Evolutionary conservation across 2,329 filamentous ascomycete species (phyloP).

Genomic region (Exophiala dermatitidis): DNA sequence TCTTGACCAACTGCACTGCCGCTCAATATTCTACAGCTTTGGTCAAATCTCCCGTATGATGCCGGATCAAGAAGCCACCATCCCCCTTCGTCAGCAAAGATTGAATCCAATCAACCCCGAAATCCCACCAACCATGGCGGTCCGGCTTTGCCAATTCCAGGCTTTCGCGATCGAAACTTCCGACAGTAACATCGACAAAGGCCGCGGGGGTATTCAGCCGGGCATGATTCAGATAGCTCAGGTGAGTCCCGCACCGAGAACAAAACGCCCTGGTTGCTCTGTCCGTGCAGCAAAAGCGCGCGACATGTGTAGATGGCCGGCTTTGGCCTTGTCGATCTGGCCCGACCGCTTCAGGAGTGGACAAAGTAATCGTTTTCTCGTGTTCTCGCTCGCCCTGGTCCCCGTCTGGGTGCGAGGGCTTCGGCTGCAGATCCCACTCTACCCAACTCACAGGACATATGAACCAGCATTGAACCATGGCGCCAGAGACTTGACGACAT

Average conservation of each 20-base stretch:
- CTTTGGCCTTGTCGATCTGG: slow-evolving; percentile 8
- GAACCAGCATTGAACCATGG: slow-evolving; percentile 28
- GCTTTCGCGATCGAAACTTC: slow-evolving; percentile 26
- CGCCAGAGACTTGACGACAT: slow-evolving; percentile 26
- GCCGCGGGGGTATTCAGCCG: slow-evolving; percentile 12
- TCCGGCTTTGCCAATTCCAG: slow-evolving; percentile 23
- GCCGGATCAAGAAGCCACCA: slow-evolving; percentile 17
- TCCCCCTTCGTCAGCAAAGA: slow-evolving; percentile 18
- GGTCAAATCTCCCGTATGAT: slow-evolving; percentile 9
- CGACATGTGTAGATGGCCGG: slow-evolving; percentile 15
- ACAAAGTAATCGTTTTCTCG: slow-evolving; percentile 5
- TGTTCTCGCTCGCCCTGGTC: background rate
- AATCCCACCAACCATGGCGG: slow-evolving; percentile 24
- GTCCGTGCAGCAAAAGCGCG: slow-evolving; percentile 20
- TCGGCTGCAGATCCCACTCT: slow-evolving; percentile 23
- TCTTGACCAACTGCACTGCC: too few species aligned
- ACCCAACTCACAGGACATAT: slow-evolving; percentile 29
- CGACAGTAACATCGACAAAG: slow-evolving; percentile 26
- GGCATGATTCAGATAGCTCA: slow-evolving; percentile 20
- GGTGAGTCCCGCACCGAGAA: slow-evolving; percentile 28
- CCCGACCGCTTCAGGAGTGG: slow-evolving; percentile 10
- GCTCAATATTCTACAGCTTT: slow-evolving; percentile 7
- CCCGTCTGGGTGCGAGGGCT: background rate
- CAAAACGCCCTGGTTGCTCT: slow-evolving; percentile 28
- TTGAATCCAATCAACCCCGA: slow-evolving; percentile 28